These are phyloP conservation scores for Aspergillus bertholletiae DNA, from an alignment of 495 filamentous ascomycete species.

Conservation along the genomic window DNA sequence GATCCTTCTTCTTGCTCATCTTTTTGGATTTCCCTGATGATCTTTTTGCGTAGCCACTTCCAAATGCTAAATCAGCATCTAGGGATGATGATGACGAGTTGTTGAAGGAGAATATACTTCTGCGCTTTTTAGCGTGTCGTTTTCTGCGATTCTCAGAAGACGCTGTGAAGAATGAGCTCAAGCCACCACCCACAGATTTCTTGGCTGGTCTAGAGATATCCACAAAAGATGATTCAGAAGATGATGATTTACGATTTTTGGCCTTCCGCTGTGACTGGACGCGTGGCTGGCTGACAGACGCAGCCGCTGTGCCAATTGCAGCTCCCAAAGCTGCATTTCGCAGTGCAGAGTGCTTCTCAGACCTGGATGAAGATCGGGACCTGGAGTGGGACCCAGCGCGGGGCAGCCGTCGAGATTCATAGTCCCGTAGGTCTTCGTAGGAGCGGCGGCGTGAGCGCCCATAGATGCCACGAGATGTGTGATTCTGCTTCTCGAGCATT, in stretches of 20 bases:
- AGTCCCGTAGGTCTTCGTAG: slow-evolving; percentile 9
- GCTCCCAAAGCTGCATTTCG: slow-evolving; percentile 44
- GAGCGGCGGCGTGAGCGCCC: slow-evolving; percentile 27
- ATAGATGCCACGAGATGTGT: slow-evolving; percentile 41
- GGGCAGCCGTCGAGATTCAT: slow-evolving; percentile 16
- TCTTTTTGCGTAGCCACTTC: slow-evolving; percentile 33
- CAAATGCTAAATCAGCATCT: slow-evolving; percentile 52
- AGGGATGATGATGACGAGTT: slow-evolving; percentile 59
- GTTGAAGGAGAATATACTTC: slow-evolving; percentile 58
- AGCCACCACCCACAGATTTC: slow-evolving; percentile 26
- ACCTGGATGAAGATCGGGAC: slow-evolving; percentile 42
- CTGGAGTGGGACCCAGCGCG: slow-evolving; percentile 44
- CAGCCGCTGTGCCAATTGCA: slow-evolving; percentile 39
- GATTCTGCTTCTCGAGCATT: slow-evolving; percentile 37
- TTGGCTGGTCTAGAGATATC: slow-evolving; percentile 28
- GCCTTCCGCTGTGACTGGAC: slow-evolving; percentile 29
- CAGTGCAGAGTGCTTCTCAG: slow-evolving; percentile 35
- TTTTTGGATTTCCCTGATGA: slow-evolving; percentile 28
- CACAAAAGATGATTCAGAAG: slow-evolving; percentile 31
- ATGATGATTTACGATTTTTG: slow-evolving; percentile 32
- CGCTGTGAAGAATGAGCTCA: slow-evolving; percentile 47
- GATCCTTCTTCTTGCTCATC: slow-evolving; percentile 29
- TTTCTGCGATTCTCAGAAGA: slow-evolving; percentile 47
- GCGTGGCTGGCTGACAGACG: slow-evolving; percentile 30
- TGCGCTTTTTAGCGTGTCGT: slow-evolving; percentile 35